Evolutionary conservation across 768 basidiomycete species (phyloP).

Genomic region (Lactarius sp.): DNA sequence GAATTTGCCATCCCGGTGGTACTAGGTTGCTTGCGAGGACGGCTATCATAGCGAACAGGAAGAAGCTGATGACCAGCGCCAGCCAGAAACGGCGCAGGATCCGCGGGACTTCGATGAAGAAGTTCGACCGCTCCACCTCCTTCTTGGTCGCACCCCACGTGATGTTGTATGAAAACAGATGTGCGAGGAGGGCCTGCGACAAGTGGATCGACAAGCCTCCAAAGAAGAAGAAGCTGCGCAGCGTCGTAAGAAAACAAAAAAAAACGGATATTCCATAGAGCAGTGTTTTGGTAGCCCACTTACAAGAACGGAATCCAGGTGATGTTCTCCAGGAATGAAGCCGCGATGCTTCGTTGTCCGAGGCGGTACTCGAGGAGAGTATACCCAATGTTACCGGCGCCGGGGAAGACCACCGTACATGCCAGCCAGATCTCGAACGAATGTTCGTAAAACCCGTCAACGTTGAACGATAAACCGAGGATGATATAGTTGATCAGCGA

Average conservation of each 20-base stretch:
- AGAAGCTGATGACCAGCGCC: slow-evolving; percentile 51
- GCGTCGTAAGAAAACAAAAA: neutral
- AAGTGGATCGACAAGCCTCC: slow-evolving; percentile 53
- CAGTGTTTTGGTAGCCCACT: slow-evolving; percentile 31
- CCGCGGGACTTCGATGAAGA: slow-evolving; percentile 85
- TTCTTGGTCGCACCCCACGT: slow-evolving; percentile 62
- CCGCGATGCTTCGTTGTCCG: slow-evolving; percentile 48
- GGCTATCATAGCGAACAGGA: slow-evolving; percentile 49
- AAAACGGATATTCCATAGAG: neutral
- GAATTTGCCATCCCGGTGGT: slow-evolving; percentile 61
- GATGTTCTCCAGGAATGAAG: slow-evolving; percentile 52
- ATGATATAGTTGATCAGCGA: slow-evolving; percentile 74
- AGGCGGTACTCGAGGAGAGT: slow-evolving; percentile 68
- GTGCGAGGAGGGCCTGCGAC: slow-evolving; percentile 48
- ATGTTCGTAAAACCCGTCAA: slow-evolving; percentile 69
- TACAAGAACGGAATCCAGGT: slow-evolving; percentile 74
- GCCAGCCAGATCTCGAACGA: slow-evolving; percentile 73
- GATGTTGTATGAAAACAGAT: slow-evolving; percentile 55
- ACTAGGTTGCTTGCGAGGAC: slow-evolving; percentile 52
- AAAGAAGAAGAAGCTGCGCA: slow-evolving; percentile 45
- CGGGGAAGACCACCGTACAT: slow-evolving; percentile 64
- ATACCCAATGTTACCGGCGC: slow-evolving; percentile 62
- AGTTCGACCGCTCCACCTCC: slow-evolving; percentile 84
- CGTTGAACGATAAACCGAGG: slow-evolving; percentile 52
- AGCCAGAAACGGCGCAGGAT: slow-evolving; percentile 78